Evolutionary conservation across 139 green algal species (phyloP).

Genomic region (Closterium sp.): DNA sequence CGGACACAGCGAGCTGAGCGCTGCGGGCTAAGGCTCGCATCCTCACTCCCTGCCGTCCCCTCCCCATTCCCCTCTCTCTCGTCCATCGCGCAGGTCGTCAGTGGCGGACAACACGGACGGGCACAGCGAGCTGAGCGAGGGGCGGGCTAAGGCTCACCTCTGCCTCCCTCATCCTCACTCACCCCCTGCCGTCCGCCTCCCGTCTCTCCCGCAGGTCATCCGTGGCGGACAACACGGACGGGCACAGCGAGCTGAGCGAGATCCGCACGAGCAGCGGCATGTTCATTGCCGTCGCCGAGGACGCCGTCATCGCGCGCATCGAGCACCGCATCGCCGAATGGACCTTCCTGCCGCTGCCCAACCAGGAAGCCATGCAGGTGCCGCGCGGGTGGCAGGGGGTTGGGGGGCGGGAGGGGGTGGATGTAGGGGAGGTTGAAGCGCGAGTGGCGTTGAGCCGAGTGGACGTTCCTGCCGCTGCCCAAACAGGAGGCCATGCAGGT

Average conservation of each 20-base stretch:
- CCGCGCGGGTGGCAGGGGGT: no score
- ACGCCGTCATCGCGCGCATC: conserved; percentile 63
- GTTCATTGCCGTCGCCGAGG: conserved; percentile 57
- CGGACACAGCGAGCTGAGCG: conserved; percentile 43
- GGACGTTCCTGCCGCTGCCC: no score
- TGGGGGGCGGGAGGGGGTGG: no score
- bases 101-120: conserved; percentile 55
- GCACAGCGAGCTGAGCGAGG: conserved; percentile 43
- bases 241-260: conserved; percentile 44
- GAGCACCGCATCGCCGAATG: conserved; percentile 67
- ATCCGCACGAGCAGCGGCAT: conserved; percentile 54
- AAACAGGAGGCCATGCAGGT: no score
- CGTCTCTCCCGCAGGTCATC: conserved; percentile 25
- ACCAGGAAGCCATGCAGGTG: conserved; percentile 72
- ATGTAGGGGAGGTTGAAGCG: neutral
- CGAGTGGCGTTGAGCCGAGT: no score
- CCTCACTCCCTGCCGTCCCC: no score
- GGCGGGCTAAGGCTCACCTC: neutral
- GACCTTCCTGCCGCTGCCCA: conserved; percentile 59
- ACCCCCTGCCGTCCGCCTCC: neutral
- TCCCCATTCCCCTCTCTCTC: neutral
- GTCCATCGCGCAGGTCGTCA: conserved; percentile 14
- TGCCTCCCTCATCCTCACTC: neutral
- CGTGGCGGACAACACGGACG: conserved; percentile 55
- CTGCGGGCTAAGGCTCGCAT: neutral